phyloP scores from a whole-genome alignment of 73 alveolate species.

The Paramecium bursaria region DNA sequence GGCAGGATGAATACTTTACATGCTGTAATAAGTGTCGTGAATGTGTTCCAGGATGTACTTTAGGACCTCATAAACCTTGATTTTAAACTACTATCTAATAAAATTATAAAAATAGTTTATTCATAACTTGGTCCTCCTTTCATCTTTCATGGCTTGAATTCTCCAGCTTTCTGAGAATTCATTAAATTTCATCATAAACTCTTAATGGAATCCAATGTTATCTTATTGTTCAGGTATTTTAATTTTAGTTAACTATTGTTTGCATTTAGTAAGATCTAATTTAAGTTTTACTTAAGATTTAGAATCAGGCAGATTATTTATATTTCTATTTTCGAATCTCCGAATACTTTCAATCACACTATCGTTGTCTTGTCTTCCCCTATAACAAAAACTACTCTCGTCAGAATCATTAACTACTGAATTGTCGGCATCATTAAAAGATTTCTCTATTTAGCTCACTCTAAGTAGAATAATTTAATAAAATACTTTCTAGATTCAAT shows the following conservation, averaged over 20 bases:
- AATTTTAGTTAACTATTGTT: no score
- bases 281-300: constrained; percentile 17
- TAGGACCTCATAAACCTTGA: constrained; percentile 66
- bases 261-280: no score
- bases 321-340: constrained; percentile 53
- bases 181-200: no score
- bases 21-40: constrained; percentile 77
- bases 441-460: constrained; percentile 30
- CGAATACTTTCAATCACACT: constrained; percentile 40
- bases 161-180: no score
- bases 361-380: constrained; percentile 46
- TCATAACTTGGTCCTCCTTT: no score
- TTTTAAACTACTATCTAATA: no score
- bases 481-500: no score
- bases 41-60: constrained; percentile 76
- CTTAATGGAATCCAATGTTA: no score
- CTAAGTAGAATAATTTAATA: no score
- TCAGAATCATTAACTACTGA: constrained; percentile 63
- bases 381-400: constrained; percentile 47
- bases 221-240: no score
- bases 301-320: neutral
- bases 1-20: constrained; percentile 76
- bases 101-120: no score
- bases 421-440: constrained; percentile 57
- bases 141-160: no score